Evolutionary conservation across 306 rosid genomes (phyloP).

Genomic region (Vicia faba): DNA sequence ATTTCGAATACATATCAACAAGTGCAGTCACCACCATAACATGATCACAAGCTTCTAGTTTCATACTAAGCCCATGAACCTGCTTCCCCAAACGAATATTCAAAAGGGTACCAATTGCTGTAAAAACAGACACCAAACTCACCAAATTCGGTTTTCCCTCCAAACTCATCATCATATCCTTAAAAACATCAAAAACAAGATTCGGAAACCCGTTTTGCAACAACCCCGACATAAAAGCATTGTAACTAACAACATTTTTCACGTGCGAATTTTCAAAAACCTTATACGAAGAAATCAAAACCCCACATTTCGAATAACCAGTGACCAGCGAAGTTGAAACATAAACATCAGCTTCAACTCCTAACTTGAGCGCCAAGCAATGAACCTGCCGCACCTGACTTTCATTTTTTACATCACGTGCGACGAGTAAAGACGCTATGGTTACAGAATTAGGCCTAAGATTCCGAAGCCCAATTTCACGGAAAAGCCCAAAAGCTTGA

Average conservation of each 20-base stretch:
- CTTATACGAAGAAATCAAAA: constrained; percentile 45
- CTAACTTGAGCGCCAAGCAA: constrained; percentile 66
- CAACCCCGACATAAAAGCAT: constrained; percentile 67
- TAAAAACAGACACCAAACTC: constrained; percentile 59
- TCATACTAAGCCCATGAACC: constrained; percentile 59
- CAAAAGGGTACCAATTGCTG: constrained; percentile 56
- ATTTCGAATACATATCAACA: constrained; percentile 72
- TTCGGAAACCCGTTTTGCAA: constrained; percentile 50
- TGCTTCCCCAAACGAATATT: constrained; percentile 58
- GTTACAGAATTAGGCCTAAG: constrained; percentile 62
- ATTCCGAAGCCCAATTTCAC: constrained; percentile 35
- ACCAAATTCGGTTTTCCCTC: constrained; percentile 47
- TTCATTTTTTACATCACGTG: constrained; percentile 31
- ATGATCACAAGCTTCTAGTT: constrained; percentile 39
- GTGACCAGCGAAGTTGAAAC: constrained; percentile 65
- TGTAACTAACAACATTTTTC: constrained; percentile 66
- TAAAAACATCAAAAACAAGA: constrained; percentile 57
- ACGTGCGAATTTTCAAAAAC: constrained; percentile 51
- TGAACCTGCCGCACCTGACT: constrained; percentile 48
- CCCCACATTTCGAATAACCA: constrained; percentile 50
- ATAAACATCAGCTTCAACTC: constrained; percentile 60
- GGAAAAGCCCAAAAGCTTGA: constrained; percentile 48
- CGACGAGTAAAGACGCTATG: constrained; percentile 48
- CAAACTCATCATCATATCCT: constrained; percentile 45
- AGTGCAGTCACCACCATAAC: constrained; percentile 60